Evolutionary conservation across 345 rosid species (phyloP).

Genomic region (Citropsis articulata): DNA sequence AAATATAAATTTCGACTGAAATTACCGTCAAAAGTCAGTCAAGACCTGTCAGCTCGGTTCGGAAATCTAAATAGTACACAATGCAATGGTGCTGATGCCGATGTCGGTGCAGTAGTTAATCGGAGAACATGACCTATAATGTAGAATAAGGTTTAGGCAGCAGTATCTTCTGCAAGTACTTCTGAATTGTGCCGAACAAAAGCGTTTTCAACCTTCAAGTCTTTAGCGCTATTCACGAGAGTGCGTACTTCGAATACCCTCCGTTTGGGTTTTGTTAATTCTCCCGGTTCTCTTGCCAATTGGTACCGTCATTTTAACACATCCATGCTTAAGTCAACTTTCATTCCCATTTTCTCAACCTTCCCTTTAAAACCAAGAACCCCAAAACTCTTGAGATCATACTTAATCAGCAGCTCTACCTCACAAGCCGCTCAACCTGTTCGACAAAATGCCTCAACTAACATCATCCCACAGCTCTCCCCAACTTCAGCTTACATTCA

Average conservation of each 20-base stretch:
- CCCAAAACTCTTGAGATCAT: conserved; percentile 5
- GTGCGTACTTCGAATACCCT: background rate
- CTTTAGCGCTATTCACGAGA: background rate
- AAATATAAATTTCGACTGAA: too few species aligned
- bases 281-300: background rate
- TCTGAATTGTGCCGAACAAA: background rate
- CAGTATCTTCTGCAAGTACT: too few species aligned
- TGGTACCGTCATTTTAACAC: background rate
- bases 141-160: background rate
- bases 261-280: background rate
- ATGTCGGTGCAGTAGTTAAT: background rate
- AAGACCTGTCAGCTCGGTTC: too few species aligned
- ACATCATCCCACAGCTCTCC: conserved; percentile 34
- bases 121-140: background rate
- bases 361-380: conserved; percentile 39
- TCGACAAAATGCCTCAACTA: conserved; percentile 73
- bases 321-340: conserved; percentile 49
- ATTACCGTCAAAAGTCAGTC: too few species aligned
- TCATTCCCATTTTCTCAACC: conserved; percentile 49
- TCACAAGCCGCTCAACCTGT: conserved; percentile 39
- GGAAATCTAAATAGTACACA: too few species aligned
- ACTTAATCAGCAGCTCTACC: conserved; percentile 11
- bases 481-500: conserved; percentile 83
- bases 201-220: background rate
- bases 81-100: too few species aligned